Evolutionary conservation across 2,329 filamentous ascomycete genomes (phyloP), one percentile per base, ranked within the genome.

Genomic region (Microdochium trichocladiopsis): DNA sequence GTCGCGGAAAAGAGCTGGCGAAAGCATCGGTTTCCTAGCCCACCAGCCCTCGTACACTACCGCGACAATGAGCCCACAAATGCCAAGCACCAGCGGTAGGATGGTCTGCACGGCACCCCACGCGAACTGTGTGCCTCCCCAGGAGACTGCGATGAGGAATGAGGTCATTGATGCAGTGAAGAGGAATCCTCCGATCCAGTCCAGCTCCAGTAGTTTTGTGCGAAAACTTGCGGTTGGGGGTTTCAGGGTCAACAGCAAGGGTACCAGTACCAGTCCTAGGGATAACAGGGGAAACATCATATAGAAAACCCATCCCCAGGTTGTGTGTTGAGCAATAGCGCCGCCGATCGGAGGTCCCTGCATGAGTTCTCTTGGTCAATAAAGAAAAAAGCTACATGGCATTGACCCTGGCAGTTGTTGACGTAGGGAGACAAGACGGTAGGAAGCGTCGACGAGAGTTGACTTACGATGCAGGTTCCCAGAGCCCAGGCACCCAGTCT

Each of bases 271-370:
- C 3, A 76, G 61, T 2, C 72, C 65, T 24, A 71, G 58, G 47
- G 60, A 69, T 53, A 72, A 68, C 54, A 75, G 68, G 14, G 73
- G 73, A 33, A 76, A 66, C 64, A 73, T 75, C 48, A 75, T 56
- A 53, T 74, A 76, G 56, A 80, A 80, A 23, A 71, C 67, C 72
- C 72, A 78, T 9, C 70, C 61, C 75, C 75, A 78, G 1, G 67
- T 67, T 1, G 62, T 64, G n/a, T 61, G 58, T 50, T 69, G 54
- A 1, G 61, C 66, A 51, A 70, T 64, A 24, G 60, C 58, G 4
- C 69, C 69, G 2, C 69, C 72, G 3, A 73, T 59, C 37, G 75
- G 61, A 1, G 71, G 69, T 0, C 68, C 36, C 36, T 41, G n/a
- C 6, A 12, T 12, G 10, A 41, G 10, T 16, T 9, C 6, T 18